Evolutionary conservation across 257 asterid genomes (phyloP), one percentile per base, ranked within the genome.

Genomic region (Nicotiana noctiflora): DNA sequence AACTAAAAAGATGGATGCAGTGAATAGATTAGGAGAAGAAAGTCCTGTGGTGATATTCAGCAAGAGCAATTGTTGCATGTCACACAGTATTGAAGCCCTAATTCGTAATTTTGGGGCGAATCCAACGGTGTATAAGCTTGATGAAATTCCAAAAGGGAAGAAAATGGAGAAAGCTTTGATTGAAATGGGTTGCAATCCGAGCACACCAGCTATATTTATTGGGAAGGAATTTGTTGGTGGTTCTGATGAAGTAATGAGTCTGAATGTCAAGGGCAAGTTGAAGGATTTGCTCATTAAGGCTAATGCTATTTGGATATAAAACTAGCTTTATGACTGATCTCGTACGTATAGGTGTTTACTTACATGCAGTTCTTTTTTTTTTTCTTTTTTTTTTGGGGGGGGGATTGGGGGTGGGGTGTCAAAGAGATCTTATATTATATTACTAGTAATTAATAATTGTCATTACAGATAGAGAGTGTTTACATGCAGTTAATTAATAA

Each of bases 41-140:
- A 86, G 77, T 29, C 85, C 88, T 1, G 79, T 86, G n/a, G 88
- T 86, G 74, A 83, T 86, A 81, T 86, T 86, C 76, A 85, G 83
- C 83, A 85, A 83, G 79, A 85, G 82, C 62, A 76, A 4, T 60
- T 85, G 88, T 40, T 81, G 85, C 34, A 80, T 86, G 12, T 81
- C 84, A 57, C 81, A 86, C 77, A 68, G 67, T 49, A 57, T 86
- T 3, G 76, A 80, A 82, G 81, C 84, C 18, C 79, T 85, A 19
- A 80, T 81, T 55, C 66, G 65, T 49, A 77, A 76, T 72, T 83
- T 83, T 23, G 88, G 88, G 15, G 88, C 86, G 0, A 86, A 80
- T 59, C 83, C 83, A 9, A 78, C 79, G 5, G 80, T 86, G 34
- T 81, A 83, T 23, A 83, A 86, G 85, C 83, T 86, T 3, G 86